Conservation (phyloP, 169 alveolate species). For the Cystoisospora suis region DNA sequence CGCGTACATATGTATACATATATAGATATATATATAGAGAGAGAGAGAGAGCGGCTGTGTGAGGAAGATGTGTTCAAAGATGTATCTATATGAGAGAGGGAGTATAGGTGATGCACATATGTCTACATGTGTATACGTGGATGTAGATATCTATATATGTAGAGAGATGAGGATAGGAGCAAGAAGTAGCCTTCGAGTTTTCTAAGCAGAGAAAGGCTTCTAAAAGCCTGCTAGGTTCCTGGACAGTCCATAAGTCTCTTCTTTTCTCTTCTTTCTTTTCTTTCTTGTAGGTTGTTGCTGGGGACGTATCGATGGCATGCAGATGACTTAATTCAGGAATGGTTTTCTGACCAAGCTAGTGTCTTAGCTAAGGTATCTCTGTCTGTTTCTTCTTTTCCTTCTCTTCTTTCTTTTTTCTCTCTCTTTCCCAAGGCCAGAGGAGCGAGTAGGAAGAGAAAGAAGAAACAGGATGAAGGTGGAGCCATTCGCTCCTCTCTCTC, state of each 20-base stretch:
- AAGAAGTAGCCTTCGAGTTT: too few relatives aligned
- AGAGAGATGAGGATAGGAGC: too few relatives aligned
- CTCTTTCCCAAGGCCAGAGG: neutral
- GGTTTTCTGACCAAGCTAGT: slow-evolving; percentile 52
- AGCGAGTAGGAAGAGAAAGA: neutral
- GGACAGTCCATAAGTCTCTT: too few relatives aligned
- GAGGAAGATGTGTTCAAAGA: too few relatives aligned
- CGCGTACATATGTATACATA: neutral
- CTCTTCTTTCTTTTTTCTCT: too few relatives aligned
- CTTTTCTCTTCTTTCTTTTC: neutral
- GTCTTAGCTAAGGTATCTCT: slow-evolving; percentile 57
- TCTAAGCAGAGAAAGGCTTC: too few relatives aligned
- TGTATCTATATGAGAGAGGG: too few relatives aligned
- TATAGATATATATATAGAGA: too few relatives aligned
- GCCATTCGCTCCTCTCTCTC: too few relatives aligned
- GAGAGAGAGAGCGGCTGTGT: too few relatives aligned
- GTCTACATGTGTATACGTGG: neutral
- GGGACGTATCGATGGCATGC: slow-evolving; percentile 45
- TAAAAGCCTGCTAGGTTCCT: too few relatives aligned
- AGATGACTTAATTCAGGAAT: slow-evolving; percentile 57
- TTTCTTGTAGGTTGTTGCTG: slow-evolving; percentile 32
- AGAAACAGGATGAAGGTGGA: neutral
- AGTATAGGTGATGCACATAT: neutral
- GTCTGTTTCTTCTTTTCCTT: too few relatives aligned
- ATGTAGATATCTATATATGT: neutral